phyloP scores from a whole-genome alignment of 108 stramenopile genomes.

The Pseudonitzschia multistriata region DNA sequence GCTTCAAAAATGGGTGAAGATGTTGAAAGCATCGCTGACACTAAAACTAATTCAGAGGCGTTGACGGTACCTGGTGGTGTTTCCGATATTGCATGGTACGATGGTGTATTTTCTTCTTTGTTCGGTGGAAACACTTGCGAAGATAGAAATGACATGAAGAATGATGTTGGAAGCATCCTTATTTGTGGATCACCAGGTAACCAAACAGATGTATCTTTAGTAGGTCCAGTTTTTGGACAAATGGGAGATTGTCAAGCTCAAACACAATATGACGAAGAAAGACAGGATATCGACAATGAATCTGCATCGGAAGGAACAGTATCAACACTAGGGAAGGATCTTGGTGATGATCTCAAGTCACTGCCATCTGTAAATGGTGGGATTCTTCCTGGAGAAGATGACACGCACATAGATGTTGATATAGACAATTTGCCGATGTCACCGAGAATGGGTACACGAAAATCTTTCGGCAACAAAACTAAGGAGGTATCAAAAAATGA shows the following conservation, averaged over 20 bases:
- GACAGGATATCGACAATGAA: conserved; percentile 35
- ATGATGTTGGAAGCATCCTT: conserved; percentile 6
- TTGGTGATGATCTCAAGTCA: conserved; percentile 36
- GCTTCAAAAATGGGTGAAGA: not conserved
- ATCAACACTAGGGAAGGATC: conserved; percentile 28
- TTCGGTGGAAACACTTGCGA: conserved; percentile 19
- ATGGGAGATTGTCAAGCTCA: not conserved
- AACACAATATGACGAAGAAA: conserved; percentile 12
- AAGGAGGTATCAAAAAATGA: conserved; percentile 10
- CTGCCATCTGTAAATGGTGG: conserved; percentile 28
- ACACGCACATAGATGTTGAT: conserved; percentile 7
- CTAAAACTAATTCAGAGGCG: not conserved
- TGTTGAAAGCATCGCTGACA: not conserved
- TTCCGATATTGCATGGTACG: conserved; percentile 23
- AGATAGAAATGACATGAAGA: conserved; percentile 25
- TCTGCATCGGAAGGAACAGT: conserved; percentile 24
- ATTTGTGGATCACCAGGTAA: conserved; percentile 9
- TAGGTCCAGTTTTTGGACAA: not conserved
- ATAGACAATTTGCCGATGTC: conserved; percentile 1
- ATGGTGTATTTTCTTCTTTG: conserved; percentile 31
- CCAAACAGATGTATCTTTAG: not conserved
- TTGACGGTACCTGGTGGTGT: not conserved
- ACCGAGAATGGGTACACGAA: not conserved
- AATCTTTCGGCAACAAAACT: conserved; percentile 2
- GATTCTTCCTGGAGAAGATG: conserved; percentile 29